Evolutionary conservation across 2,329 filamentous ascomycete species (phyloP).

Genomic region (Verticillium zaregamsianum): DNA sequence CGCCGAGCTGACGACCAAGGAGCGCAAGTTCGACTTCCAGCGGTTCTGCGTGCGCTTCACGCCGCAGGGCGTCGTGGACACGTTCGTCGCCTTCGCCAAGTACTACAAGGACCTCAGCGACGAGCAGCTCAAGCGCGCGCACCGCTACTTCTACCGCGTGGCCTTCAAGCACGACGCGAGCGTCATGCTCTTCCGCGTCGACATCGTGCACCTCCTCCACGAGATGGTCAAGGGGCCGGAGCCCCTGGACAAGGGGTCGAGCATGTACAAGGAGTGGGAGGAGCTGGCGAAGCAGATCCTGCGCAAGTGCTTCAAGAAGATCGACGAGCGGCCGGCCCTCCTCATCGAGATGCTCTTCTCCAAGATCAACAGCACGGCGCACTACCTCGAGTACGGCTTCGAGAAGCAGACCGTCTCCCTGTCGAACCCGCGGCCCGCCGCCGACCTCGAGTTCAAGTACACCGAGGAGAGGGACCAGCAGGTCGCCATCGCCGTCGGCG

Average conservation of each 20-base stretch:
- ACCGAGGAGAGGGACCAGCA: constrained; percentile 65
- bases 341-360: constrained; percentile 93
- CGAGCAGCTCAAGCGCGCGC: constrained; percentile 81
- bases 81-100: constrained; percentile 74
- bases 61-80: constrained; percentile 81
- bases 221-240: constrained; percentile 88
- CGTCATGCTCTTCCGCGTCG: constrained; percentile 83
- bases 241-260: constrained; percentile 61
- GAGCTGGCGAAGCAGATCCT: constrained; percentile 83
- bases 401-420: constrained; percentile 69
- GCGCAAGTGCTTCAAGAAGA: constrained; percentile 74
- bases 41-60: constrained; percentile 78
- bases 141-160: constrained; percentile 89
- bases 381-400: constrained; percentile 86
- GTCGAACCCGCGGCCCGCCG: constrained; percentile 62
- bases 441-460: constrained; percentile 78
- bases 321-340: constrained; percentile 79
- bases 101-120: constrained; percentile 78
- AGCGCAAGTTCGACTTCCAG: constrained; percentile 92
- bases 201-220: constrained; percentile 84
- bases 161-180: constrained; percentile 93
- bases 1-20: constrained; percentile 67
- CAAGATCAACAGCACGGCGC: constrained; percentile 78
- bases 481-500: constrained; percentile 74
- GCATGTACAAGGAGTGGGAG: constrained; percentile 84